These are phyloP conservation scores for Tanacetum coccineum DNA, from an alignment of 129 eudicot genomes.

Conservation along the genomic window DNA sequence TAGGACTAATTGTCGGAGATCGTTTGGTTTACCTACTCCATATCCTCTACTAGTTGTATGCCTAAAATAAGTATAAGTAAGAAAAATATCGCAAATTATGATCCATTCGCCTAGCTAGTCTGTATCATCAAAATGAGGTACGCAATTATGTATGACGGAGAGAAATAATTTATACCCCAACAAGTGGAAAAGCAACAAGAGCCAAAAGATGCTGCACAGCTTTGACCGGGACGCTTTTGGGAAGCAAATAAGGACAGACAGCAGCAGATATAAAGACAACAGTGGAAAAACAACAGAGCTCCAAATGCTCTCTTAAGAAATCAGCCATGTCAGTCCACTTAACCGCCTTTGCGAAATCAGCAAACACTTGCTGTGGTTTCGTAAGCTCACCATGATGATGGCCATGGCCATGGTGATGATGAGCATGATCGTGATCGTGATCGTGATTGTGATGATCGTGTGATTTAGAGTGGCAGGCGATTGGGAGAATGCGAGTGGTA, in stretches of 20 bases:
- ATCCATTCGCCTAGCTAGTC: no score
- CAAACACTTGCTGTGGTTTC: slow-evolving; percentile 48
- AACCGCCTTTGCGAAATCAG: slow-evolving; percentile 51
- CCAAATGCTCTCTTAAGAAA: slow-evolving; percentile 72
- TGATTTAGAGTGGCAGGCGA: slow-evolving; percentile 27
- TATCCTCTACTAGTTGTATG: no score
- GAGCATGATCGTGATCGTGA: slow-evolving; percentile 28
- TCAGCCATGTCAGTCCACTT: slow-evolving; percentile 70
- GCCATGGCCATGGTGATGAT: slow-evolving; percentile 21
- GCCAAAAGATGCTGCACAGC: slow-evolving; percentile 56
- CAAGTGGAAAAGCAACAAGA: slow-evolving; percentile 81
- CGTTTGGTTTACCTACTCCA: no score
- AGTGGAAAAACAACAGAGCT: slow-evolving; percentile 76
- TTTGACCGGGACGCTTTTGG: slow-evolving; percentile 41
- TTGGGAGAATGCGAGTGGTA: slow-evolving; percentile 30
- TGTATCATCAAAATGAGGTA: no score
- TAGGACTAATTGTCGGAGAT: no score
- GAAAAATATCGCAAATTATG: no score
- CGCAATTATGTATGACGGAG: no score
- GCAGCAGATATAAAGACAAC: slow-evolving; percentile 69
- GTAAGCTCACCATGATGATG: slow-evolving; percentile 37
- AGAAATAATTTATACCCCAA: slow-evolving; percentile 51
- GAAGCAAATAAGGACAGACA: slow-evolving; percentile 63
- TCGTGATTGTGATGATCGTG: slow-evolving; percentile 12
- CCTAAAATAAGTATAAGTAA: no score